These are phyloP conservation scores for Choiromyces venosus DNA, from an alignment of 495 filamentous ascomycete genomes.

Conservation along the genomic window DNA sequence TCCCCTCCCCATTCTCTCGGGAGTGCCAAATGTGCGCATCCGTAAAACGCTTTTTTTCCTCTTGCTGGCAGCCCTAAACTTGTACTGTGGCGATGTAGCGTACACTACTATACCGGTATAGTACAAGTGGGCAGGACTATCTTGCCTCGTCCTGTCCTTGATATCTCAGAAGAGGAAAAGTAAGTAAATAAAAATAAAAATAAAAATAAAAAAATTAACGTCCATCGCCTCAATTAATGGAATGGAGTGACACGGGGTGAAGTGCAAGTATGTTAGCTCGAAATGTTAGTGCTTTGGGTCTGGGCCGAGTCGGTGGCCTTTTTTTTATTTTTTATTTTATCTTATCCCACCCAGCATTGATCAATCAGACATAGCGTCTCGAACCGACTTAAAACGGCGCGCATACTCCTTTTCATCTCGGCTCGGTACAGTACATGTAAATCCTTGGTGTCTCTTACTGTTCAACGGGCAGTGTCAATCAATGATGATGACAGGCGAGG, in stretches of 20 bases:
- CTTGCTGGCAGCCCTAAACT: slow-evolving; percentile 17
- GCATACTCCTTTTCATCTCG: slow-evolving; percentile 34
- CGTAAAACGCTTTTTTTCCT: slow-evolving; percentile 15
- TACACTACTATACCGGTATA: not conserved
- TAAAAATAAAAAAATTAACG: not conserved
- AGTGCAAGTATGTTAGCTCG: not conserved
- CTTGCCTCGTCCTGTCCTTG: not conserved
- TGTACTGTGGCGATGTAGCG: not conserved
- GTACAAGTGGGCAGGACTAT: not conserved
- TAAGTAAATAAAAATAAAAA: too few species aligned
- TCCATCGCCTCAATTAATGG: not conserved
- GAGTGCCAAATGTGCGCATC: slow-evolving; percentile 18
- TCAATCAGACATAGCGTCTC: slow-evolving; percentile 12
- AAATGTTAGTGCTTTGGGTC: not conserved
- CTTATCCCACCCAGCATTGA: not conserved
- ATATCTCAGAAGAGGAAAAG: not conserved
- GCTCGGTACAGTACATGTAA: slow-evolving; percentile 33
- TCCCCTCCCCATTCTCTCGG: slow-evolving; percentile 10
- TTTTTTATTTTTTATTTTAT: not conserved
- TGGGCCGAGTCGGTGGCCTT: too few species aligned
- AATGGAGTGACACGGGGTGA: not conserved
- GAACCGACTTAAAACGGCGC: slow-evolving; percentile 32
- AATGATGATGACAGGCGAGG: not conserved
- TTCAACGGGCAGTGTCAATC: not conserved
- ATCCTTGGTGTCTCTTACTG: not conserved